Conservation (phyloP, 345 rosid genomes). For the Ceriops tagal region DNA sequence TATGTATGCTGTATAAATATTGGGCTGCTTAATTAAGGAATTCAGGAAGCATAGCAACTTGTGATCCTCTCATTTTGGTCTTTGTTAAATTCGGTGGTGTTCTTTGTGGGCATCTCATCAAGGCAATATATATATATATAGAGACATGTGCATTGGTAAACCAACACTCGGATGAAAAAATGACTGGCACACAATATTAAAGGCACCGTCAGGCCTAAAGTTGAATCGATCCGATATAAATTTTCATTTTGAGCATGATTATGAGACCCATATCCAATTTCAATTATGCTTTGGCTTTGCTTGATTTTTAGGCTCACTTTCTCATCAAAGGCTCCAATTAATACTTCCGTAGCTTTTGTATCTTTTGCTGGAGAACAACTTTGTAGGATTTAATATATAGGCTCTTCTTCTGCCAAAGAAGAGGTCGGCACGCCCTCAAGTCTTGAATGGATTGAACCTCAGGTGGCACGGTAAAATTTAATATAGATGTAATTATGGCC, state of each 20-base stretch:
- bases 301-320: neutral
- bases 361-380: neutral
- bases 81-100: too few species aligned
- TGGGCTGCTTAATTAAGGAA: too few species aligned
- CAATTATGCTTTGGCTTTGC: constrained; percentile 1
- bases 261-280: neutral
- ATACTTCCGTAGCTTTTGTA: neutral
- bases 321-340: neutral
- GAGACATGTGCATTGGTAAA: neutral
- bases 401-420: neutral
- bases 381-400: neutral
- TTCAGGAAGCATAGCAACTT: too few species aligned
- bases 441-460: too few species aligned
- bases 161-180: neutral
- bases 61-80: too few species aligned
- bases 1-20: too few species aligned
- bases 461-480: too few species aligned
- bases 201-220: constrained; percentile 2
- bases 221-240: constrained; percentile 19
- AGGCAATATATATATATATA: neutral
- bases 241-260: constrained; percentile 10
- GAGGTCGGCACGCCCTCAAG: too few species aligned
- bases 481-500: too few species aligned
- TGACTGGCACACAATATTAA: neutral
- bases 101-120: too few species aligned